Evolutionary conservation across 306 rosid genomes (phyloP).

Genomic region (Datisca glomerata): DNA sequence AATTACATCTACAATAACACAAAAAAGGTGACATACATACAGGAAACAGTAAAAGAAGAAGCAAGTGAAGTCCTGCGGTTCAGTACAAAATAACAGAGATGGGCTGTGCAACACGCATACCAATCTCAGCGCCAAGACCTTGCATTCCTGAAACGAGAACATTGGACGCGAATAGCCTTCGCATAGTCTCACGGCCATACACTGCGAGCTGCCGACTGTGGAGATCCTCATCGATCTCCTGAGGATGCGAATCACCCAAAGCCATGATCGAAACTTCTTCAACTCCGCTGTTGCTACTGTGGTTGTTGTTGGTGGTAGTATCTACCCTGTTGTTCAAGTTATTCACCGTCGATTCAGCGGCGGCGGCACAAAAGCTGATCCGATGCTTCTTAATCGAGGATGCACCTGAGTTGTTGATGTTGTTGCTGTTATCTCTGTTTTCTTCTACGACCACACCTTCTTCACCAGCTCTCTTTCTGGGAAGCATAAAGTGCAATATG

Average conservation of each 20-base stretch:
- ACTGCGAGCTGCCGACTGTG: conserved; percentile 97
- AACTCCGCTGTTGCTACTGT: conserved; percentile 20
- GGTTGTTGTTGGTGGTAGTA: conserved; percentile 4
- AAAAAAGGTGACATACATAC: too few relatives aligned
- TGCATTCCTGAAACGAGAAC: conserved; percentile 81
- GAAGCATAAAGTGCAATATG: conserved; percentile 90
- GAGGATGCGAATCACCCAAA: conserved; percentile 34
- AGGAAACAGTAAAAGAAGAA: too few relatives aligned
- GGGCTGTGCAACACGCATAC: too few relatives aligned
- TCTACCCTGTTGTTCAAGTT: conserved; percentile 2
- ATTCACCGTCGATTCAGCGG: conserved; percentile 39
- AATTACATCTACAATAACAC: too few relatives aligned
- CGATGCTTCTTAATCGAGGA: conserved; percentile 47
- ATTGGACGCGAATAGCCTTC: conserved; percentile 68
- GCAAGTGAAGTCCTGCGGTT: too few relatives aligned
- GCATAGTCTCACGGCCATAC: conserved; percentile 93
- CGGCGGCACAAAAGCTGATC: conserved; percentile 24
- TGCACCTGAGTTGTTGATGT: conserved; percentile 8
- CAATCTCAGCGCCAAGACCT: conserved; percentile 96
- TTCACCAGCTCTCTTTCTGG: conserved; percentile 73
- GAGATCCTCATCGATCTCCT: conserved; percentile 86
- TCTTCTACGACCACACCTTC: conserved; percentile 52
- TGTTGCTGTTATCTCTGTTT: conserved; percentile 21
- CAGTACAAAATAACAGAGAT: too few relatives aligned
- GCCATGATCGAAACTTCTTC: conserved; percentile 39